These are phyloP conservation scores for Ottelia alismoides DNA, from an alignment of 106 monocot species.

Conservation along the genomic window DNA sequence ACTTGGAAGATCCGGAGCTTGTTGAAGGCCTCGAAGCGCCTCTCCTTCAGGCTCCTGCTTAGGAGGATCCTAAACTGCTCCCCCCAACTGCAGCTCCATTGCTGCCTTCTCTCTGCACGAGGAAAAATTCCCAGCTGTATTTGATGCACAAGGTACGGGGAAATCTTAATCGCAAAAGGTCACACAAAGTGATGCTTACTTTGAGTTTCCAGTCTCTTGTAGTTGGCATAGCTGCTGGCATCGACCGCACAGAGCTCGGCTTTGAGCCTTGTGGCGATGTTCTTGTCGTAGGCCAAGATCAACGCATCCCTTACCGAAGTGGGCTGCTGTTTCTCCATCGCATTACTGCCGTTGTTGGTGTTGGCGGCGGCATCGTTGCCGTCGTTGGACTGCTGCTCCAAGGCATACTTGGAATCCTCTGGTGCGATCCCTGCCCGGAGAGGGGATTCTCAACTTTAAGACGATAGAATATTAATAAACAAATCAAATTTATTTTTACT, in stretches of 20 bases:
- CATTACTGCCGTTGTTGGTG: not conserved
- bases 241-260: conserved; percentile 29
- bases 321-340: conserved; percentile 21
- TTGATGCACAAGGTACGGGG: too few species aligned
- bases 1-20: conserved; percentile 75
- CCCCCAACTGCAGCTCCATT: conserved; percentile 59
- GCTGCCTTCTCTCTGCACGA: conserved; percentile 15
- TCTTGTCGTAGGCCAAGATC: conserved; percentile 42
- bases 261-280: conserved; percentile 42
- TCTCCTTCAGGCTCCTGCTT: conserved; percentile 51
- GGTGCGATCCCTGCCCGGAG: conserved; percentile 59
- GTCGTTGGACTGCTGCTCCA: not conserved
- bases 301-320: conserved; percentile 28
- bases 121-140: too few species aligned
- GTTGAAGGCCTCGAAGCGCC: conserved; percentile 63
- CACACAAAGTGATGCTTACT: not conserved
- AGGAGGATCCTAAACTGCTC: conserved; percentile 58
- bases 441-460: too few species aligned
- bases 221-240: not conserved
- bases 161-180: not conserved
- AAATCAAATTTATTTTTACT: too few species aligned
- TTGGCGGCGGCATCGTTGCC: too few species aligned
- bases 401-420: conserved; percentile 12
- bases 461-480: too few species aligned
- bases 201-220: not conserved